Conservation (phyloP, 192 early-diverging fungal species). For the Linderina pennispora region DNA sequence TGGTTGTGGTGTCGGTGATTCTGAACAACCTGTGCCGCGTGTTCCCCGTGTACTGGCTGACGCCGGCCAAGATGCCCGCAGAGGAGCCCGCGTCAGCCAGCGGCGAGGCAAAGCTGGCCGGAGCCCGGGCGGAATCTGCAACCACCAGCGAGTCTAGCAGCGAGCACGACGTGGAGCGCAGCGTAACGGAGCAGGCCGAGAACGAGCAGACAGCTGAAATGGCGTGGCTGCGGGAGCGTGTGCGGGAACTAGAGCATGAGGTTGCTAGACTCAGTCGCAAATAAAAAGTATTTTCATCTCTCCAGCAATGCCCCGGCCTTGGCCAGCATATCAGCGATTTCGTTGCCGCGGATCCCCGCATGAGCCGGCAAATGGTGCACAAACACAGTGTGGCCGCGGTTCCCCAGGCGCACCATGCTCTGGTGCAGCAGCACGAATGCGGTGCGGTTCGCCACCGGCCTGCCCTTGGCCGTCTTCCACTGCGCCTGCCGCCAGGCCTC, state of each 20-base stretch:
- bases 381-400: slow-evolving; percentile 23
- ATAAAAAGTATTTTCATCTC: neutral
- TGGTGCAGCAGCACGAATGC: slow-evolving; percentile 17
- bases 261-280: neutral
- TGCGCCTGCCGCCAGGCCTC: slow-evolving; percentile 26
- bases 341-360: slow-evolving; percentile 33
- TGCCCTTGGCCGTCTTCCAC: slow-evolving; percentile 36
- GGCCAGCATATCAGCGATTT: slow-evolving; percentile 36
- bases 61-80: slow-evolving; percentile 2
- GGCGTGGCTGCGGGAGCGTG: slow-evolving; percentile 24
- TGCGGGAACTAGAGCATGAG: slow-evolving; percentile 27
- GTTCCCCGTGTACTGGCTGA: slow-evolving; percentile 43
- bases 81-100: neutral
- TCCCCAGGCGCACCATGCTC: slow-evolving; percentile 4
- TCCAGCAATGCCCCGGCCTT: slow-evolving; percentile 37
- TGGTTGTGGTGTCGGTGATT: slow-evolving; percentile 22
- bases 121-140: too few species aligned
- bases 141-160: too few species aligned
- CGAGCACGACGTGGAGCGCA: slow-evolving; percentile 2
- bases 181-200: slow-evolving; percentile 8
- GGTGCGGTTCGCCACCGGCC: slow-evolving; percentile 30
- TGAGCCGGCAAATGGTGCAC: slow-evolving; percentile 39
- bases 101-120: too few species aligned
- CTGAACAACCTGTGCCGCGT: slow-evolving; percentile 38
- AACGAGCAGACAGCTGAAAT: slow-evolving; percentile 21